Evolutionary conservation across 1,284 basidiomycete genomes (phyloP).

Genomic region (Filobasidium uniguttulatum): DNA sequence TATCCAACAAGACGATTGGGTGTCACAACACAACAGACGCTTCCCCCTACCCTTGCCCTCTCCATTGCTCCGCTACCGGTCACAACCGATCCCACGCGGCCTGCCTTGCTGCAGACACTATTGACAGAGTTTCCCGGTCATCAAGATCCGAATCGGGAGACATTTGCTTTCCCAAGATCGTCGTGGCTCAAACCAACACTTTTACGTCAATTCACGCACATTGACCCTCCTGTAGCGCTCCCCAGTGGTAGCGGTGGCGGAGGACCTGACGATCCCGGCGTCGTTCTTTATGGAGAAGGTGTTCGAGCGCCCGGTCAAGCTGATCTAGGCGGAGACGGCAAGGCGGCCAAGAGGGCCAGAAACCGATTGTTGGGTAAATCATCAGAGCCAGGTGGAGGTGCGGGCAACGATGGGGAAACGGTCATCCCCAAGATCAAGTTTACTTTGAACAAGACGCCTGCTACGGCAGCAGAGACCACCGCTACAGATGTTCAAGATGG

Average conservation of each 20-base stretch:
- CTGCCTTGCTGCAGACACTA: conserved; percentile 6
- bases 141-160: conserved; percentile 4
- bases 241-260: conserved; percentile 4
- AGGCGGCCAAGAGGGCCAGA: conserved; percentile 8
- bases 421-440: conserved; percentile 9
- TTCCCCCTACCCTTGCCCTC: conserved; percentile 9
- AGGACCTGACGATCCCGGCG: not conserved
- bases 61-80: conserved; percentile 4
- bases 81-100: conserved; percentile 2
- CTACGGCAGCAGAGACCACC: not conserved
- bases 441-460: conserved; percentile 4
- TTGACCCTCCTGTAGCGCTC: conserved; percentile 8
- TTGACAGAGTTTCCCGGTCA: conserved; percentile 13
- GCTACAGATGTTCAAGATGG: not conserved
- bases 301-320: conserved; percentile 12
- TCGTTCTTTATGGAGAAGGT: conserved; percentile 10
- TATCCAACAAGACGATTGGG: conserved; percentile 5
- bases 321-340: conserved; percentile 7
- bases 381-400: no score
- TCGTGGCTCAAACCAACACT: conserved; percentile 9
- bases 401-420: not conserved
- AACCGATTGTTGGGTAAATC: conserved; percentile 4
- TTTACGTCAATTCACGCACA: conserved; percentile 1
- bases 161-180: conserved; percentile 1
- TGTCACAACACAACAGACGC: not conserved